Evolutionary conservation across 2,329 filamentous ascomycete species (phyloP).

Genomic region (Fusarium sp.): DNA sequence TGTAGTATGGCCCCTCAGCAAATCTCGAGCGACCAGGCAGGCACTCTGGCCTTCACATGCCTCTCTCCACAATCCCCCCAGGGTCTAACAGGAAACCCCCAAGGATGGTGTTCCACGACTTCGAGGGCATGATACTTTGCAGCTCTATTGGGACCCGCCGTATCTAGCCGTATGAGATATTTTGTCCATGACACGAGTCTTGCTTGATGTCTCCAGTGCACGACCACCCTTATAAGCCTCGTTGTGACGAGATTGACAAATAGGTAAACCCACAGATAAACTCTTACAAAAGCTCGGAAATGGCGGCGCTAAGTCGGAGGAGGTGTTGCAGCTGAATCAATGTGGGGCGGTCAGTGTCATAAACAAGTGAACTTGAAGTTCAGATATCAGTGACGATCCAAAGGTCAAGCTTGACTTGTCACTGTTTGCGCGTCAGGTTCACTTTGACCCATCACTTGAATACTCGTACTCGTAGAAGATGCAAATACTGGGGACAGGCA

Average conservation of each 20-base stretch:
- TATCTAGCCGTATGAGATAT: constrained; percentile 31
- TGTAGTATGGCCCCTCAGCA: constrained; percentile 2
- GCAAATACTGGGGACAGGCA: constrained; percentile 28
- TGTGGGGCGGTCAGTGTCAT: constrained; percentile 25
- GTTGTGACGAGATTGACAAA: constrained; percentile 9
- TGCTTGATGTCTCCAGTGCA: constrained; percentile 13
- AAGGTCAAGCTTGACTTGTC: neutral
- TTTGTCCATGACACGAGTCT: constrained; percentile 11
- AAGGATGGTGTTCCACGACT: neutral
- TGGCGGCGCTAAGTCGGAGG: constrained; percentile 35
- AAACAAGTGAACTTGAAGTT: neutral
- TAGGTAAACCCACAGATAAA: constrained; percentile 10
- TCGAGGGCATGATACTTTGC: constrained; percentile 24
- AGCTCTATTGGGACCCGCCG: constrained; percentile 18
- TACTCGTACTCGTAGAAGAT: constrained; percentile 10
- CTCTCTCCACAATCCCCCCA: neutral
- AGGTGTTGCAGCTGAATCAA: constrained; percentile 17
- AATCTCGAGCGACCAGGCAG: constrained; percentile 6
- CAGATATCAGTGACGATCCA: neutral
- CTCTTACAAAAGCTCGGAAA: constrained; percentile 19
- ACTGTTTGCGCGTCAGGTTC: neutral
- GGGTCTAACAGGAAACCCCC: neutral
- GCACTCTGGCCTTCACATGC: constrained; percentile 1
- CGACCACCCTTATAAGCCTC: constrained; percentile 31
- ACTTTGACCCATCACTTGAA: constrained; percentile 1